Conservation (phyloP, 352 stramenopile genomes). For the Phytophthora ramorum region DNA sequence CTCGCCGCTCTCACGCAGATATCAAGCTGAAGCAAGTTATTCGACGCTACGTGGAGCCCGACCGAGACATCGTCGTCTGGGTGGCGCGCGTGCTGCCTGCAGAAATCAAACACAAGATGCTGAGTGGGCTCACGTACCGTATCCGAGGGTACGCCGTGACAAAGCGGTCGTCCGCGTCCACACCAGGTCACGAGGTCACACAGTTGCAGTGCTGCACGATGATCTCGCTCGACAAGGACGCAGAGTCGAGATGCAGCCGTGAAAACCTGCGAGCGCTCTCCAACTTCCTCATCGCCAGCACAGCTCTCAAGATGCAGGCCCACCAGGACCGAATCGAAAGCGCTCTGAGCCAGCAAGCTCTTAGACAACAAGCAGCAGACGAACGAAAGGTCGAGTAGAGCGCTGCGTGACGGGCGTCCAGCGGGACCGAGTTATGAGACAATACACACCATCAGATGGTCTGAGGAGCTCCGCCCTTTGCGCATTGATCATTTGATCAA, state of each 20-base stretch:
- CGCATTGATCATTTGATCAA: background rate
- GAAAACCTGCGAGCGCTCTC: conserved; percentile 16
- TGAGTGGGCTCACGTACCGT: conserved; percentile 13
- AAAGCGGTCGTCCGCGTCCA: conserved; percentile 3
- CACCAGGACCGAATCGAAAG: conserved; percentile 24
- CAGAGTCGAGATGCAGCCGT: background rate
- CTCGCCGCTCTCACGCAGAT: conserved; percentile 20
- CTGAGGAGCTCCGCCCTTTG: background rate
- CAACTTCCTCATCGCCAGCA: conserved; percentile 14
- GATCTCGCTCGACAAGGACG: conserved; percentile 11
- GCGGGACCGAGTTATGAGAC: background rate
- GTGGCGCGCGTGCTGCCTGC: conserved; percentile 7
- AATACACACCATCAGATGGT: background rate
- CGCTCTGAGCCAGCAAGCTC: conserved; percentile 16
- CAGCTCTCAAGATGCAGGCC: conserved; percentile 12
- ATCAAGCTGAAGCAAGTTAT: conserved; percentile 28
- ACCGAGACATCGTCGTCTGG: conserved; percentile 20
- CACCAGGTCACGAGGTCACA: conserved; percentile 9
- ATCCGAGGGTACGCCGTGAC: conserved; percentile 22
- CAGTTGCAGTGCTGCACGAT: conserved; percentile 22
- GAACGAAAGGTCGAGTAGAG: too few species aligned
- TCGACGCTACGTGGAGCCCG: conserved; percentile 14
- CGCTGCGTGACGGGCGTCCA: too few species aligned
- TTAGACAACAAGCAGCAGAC: background rate
- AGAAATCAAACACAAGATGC: conserved; percentile 26